Evolutionary conservation across 2,329 filamentous ascomycete species (phyloP).

Genomic region (Microcera coccophila): DNA sequence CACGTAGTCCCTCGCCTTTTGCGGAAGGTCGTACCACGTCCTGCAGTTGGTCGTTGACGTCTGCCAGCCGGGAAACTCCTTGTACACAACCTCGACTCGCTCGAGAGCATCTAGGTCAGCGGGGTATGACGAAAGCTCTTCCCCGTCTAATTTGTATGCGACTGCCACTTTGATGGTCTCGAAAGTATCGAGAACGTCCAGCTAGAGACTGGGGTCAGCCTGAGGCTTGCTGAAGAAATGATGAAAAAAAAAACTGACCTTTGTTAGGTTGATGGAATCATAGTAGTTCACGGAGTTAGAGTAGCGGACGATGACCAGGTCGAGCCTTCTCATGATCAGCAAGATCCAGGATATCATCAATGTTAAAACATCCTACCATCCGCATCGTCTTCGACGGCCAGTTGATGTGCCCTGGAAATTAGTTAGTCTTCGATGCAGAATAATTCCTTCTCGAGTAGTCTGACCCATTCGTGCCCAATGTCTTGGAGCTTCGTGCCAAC

Average conservation of each 20-base stretch:
- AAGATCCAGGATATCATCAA: slow-evolving; percentile 8
- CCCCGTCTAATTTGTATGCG: slow-evolving; percentile 21
- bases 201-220: slow-evolving; percentile 33
- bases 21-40: not conserved
- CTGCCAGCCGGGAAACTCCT: not conserved
- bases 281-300: slow-evolving; percentile 60
- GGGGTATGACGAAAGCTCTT: not conserved
- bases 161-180: slow-evolving; percentile 63
- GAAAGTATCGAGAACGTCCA: slow-evolving; percentile 71
- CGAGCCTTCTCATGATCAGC: slow-evolving; percentile 53
- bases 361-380: slow-evolving; percentile 4
- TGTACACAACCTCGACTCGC: not conserved
- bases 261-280: slow-evolving; percentile 40
- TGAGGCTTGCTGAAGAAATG: not conserved
- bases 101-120: not conserved
- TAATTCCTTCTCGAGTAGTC: not conserved
- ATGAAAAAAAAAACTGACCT: not conserved
- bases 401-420: slow-evolving; percentile 3
- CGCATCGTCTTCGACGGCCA: slow-evolving; percentile 6
- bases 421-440: not conserved
- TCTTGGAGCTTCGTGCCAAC: slow-evolving; percentile 23
- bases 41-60: not conserved
- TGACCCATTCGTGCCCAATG: slow-evolving; percentile 37
- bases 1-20: not conserved
- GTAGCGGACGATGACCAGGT: slow-evolving; percentile 64